A percentile compares a stretch with the other conserved stretches of the same genome.
These are phyloP conservation scores for Solanum stenotomum DNA, from an alignment of 257 asterid genomes.

Conservation along the genomic window DNA sequence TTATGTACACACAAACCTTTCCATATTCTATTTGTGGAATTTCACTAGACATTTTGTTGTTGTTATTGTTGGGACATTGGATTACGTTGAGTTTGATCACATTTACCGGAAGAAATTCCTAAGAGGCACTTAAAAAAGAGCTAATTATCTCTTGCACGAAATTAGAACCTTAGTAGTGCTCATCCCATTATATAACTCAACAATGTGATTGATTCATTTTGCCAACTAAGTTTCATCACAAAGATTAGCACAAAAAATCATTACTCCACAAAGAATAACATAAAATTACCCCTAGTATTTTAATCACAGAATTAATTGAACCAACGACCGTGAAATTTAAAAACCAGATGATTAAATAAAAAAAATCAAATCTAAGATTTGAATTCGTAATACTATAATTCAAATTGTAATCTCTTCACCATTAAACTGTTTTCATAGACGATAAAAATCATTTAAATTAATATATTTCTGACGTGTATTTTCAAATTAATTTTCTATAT, in stretches of 20 bases:
- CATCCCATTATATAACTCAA: neutral
- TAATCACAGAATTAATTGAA: neutral
- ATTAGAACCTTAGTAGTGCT: neutral
- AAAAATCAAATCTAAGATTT: neutral
- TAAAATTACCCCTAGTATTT: neutral
- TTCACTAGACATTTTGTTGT: too few relatives aligned
- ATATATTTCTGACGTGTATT: too few relatives aligned
- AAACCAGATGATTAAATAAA: neutral
- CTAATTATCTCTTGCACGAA: neutral
- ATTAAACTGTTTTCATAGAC: neutral
- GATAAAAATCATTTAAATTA: neutral
- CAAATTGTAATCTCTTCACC: neutral
- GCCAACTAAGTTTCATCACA: neutral
- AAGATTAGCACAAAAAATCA: neutral
- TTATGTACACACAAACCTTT: fast-evolving
- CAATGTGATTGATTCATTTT: neutral
- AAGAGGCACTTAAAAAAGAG: neutral
- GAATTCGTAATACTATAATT: neutral
- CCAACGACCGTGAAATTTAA: fast-evolving
- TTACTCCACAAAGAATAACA: neutral
- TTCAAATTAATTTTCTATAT: neutral
- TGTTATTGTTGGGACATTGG: neutral
- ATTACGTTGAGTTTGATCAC: neutral
- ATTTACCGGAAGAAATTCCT: neutral
- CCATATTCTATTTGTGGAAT: too few relatives aligned